Base-by-base conservation (phyloP, 352 stramenopile genomes). In the Phytophthora cactorum region DNA sequence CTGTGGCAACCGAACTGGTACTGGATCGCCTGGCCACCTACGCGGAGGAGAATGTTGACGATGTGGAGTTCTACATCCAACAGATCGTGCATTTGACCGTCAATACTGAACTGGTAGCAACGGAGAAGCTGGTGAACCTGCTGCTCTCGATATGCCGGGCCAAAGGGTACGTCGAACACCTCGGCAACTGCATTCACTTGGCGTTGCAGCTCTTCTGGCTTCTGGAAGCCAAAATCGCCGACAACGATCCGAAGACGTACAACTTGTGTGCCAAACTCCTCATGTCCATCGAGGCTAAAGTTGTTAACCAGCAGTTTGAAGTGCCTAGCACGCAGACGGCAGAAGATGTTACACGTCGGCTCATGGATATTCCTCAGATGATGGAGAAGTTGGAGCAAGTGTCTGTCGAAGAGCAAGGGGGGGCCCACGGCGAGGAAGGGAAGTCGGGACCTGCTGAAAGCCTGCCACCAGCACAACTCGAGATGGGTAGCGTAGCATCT, bases 21-120 rank as follows among this genome's bases (percentile, higher is more conserved):
- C 79, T 94, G 14, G 86, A 91, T 55, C 81, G 83, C 0, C 64
- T 92, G 15, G 73, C 75, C 4, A 70, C 85, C 17, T 92, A 94
- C 57, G 77, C 79, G 2, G 82, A 90, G 39, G 47, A 78, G 10
- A 87, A 90, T 58, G 79, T 92, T 22, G 86, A 92, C 43, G 86
- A 93, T 51, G 86, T 92, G 5, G 86, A 92, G 61, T 92, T 94
- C 56, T 94, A 94, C 70, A 81, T 93, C 29, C 84, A 87, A 55
- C 84, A 93, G 46, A 90, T 95, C 62, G 78, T 92, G 44, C 86
- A 93, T 45, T 66, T 92, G 17, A 76, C 86, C 4, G 76, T 94
- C 34, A 91, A 91, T 44, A 64, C 81, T 0, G 79, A 92, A 32
- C 74, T 89, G 53, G 70, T 64, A 6, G 82, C 82, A 41, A 88